Percentiles rank a stretch among this genome's conserved stretches.
Conservation (phyloP, 2,329 filamentous ascomycete genomes). For the Cordyceps sp. region DNA sequence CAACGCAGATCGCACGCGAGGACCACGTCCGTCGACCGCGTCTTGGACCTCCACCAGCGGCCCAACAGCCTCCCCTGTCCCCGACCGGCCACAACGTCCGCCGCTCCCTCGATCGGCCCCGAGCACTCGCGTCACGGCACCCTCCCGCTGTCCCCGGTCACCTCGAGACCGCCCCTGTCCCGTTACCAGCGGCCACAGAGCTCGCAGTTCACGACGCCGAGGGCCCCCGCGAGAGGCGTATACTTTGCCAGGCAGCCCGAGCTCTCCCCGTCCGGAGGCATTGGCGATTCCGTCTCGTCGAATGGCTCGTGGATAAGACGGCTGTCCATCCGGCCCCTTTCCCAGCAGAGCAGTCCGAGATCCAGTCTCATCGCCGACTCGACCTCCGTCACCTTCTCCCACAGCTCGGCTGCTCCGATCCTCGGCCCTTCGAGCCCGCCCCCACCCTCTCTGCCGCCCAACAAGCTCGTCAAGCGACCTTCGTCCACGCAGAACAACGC, state of each 20-base stretch:
- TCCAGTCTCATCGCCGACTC: conserved; percentile 51
- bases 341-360: conserved; percentile 45
- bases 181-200: conserved; percentile 20
- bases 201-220: conserved; percentile 24
- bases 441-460: conserved; percentile 37
- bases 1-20: conserved; percentile 11
- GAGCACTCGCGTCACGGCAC: conserved; percentile 14
- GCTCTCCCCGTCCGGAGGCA: conserved; percentile 16
- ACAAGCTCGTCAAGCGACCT: conserved; percentile 64
- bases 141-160: conserved; percentile 13
- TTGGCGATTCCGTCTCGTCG: conserved; percentile 42
- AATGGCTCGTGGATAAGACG: conserved; percentile 57
- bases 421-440: conserved; percentile 22
- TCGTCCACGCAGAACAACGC: conserved; percentile 35
- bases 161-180: conserved; percentile 19
- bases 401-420: conserved; percentile 51
- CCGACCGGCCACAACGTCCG: conserved; percentile 27
- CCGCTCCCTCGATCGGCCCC: conserved; percentile 12
- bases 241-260: conserved; percentile 25
- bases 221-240: conserved; percentile 21
- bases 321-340: conserved; percentile 47
- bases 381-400: conserved; percentile 46
- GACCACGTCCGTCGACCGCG: conserved; percentile 18
- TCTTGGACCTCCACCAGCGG: conserved; percentile 13
- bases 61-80: conserved; percentile 11